Evolutionary conservation across 2,329 filamentous ascomycete species (phyloP).

Genomic region (Chaetothyriales sp.): DNA sequence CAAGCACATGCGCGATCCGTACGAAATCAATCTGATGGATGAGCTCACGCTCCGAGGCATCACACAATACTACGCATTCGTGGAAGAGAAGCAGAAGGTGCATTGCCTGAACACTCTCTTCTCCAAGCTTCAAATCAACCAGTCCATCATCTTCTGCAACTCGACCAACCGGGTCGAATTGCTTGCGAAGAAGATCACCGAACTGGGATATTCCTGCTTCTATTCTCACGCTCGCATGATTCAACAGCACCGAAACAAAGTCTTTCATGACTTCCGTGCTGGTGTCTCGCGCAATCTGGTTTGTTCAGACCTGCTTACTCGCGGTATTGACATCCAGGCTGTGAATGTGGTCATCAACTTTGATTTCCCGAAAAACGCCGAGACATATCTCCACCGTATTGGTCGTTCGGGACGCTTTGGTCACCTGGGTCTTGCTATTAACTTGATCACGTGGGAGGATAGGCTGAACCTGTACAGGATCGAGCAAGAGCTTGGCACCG

Average conservation of each 20-base stretch:
- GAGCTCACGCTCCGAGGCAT: conserved; percentile 95
- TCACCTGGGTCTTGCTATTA: conserved; percentile 93
- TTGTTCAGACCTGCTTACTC: conserved; percentile 91
- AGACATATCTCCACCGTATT: conserved; percentile 96
- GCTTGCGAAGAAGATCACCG: conserved; percentile 97
- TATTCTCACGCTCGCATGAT: conserved; percentile 98
- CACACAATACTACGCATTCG: conserved; percentile 97
- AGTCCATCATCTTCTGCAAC: conserved; percentile 99
- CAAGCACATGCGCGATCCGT: conserved; percentile 91
- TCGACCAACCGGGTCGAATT: conserved; percentile 97
- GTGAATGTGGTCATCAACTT: conserved; percentile 99
- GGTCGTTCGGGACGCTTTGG: conserved; percentile 95
- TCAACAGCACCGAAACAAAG: conserved; percentile 89
- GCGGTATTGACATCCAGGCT: conserved; percentile 98
- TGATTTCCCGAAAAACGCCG: conserved; percentile 97
- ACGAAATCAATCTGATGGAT: conserved; percentile 99
- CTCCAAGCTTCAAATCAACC: conserved; percentile 97
- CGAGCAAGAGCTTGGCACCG: conserved; percentile 89
- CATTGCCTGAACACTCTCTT: conserved; percentile 98
- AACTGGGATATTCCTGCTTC: conserved; percentile 97
- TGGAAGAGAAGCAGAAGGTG: conserved; percentile 98
- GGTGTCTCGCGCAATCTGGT: conserved; percentile 96
- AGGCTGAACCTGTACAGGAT: conserved; percentile 98
- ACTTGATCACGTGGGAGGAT: conserved; percentile 99
- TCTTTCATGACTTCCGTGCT: conserved; percentile 98